Percentiles rank a stretch among this genome's conserved stretches.
Evolutionary conservation across 352 stramenopile species (phyloP).

Genomic region (Pythium angustatum): DNA sequence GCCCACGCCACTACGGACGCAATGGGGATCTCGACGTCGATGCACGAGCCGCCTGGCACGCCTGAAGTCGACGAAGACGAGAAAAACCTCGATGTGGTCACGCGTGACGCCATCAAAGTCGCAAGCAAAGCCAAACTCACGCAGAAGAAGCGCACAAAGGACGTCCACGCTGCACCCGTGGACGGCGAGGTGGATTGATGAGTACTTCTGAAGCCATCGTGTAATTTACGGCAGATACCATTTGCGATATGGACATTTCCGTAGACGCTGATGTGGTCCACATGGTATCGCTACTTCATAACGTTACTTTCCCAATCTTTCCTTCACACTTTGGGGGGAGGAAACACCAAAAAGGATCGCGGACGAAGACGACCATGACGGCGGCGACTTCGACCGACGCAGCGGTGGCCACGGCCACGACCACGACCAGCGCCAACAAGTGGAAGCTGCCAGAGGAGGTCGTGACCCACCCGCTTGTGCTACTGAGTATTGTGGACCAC

Average conservation of each 20-base stretch:
- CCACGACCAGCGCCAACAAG: constrained; percentile 20
- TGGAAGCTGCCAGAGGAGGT: constrained; percentile 89
- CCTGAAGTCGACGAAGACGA: constrained; percentile 41
- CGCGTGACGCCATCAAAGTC: constrained; percentile 67
- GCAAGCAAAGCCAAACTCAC: constrained; percentile 58
- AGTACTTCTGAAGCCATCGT: background rate
- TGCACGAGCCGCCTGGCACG: constrained; percentile 23
- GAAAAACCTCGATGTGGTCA: constrained; percentile 44
- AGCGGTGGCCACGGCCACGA: background rate
- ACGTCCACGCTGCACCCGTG: constrained; percentile 1
- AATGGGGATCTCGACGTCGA: constrained; percentile 8
- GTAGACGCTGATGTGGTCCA: constrained; percentile 20
- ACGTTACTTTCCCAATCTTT: constrained; percentile 35
- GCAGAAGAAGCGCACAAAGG: constrained; percentile 48
- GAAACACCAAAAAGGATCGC: constrained; percentile 21
- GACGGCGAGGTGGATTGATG: constrained; percentile 12
- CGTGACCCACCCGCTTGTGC: constrained; percentile 98
- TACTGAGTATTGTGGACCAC: constrained; percentile 98
- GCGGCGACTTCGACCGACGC: constrained; percentile 14
- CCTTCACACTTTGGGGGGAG: constrained; percentile 6
- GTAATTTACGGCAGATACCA: background rate
- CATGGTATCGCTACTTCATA: constrained; percentile 21
- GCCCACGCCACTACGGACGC: background rate
- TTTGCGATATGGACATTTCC: background rate
- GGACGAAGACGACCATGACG: constrained; percentile 14